These are phyloP conservation scores for Termitomyces sp. DNA, from an alignment of 768 basidiomycete species.

Conservation along the genomic window DNA sequence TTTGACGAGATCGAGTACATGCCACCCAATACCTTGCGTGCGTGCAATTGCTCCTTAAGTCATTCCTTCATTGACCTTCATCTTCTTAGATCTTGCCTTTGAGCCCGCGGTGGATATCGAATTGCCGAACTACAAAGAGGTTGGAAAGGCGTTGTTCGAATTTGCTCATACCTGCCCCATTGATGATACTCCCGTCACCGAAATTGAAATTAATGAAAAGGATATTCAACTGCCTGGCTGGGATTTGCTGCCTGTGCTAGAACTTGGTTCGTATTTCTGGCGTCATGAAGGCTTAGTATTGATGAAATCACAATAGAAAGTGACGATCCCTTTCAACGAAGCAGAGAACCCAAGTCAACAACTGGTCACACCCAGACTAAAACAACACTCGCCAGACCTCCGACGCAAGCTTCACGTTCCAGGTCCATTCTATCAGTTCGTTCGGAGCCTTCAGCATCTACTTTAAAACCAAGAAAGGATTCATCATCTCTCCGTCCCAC, in stretches of 20 bases:
- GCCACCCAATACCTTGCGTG: conserved; percentile 44
- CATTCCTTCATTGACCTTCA: neutral
- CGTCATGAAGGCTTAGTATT: neutral
- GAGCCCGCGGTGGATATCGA: conserved; percentile 42
- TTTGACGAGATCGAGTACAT: conserved; percentile 51
- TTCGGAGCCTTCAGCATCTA: neutral
- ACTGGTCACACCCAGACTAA: neutral
- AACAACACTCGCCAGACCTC: neutral
- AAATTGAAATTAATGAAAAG: conserved; percentile 23
- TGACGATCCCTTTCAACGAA: conserved; percentile 27
- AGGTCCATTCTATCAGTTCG: neutral
- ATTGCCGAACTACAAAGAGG: conserved; percentile 38
- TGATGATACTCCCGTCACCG: conserved; percentile 28
- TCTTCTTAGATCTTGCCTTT: conserved; percentile 34
- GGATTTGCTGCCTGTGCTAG: conserved; percentile 26
- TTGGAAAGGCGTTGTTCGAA: conserved; percentile 33
- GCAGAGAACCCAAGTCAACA: neutral
- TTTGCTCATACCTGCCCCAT: conserved; percentile 29
- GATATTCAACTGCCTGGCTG: conserved; percentile 22
- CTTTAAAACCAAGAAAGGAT: neutral
- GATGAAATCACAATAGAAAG: conserved; percentile 12
- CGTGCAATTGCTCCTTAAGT: conserved; percentile 4
- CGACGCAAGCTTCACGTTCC: neutral
- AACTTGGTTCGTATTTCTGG: conserved; percentile 20
- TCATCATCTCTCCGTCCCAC: neutral